These are phyloP conservation scores for Xylariaceae sp. DNA, from an alignment of 2,329 filamentous ascomycete genomes.

Conservation along the genomic window DNA sequence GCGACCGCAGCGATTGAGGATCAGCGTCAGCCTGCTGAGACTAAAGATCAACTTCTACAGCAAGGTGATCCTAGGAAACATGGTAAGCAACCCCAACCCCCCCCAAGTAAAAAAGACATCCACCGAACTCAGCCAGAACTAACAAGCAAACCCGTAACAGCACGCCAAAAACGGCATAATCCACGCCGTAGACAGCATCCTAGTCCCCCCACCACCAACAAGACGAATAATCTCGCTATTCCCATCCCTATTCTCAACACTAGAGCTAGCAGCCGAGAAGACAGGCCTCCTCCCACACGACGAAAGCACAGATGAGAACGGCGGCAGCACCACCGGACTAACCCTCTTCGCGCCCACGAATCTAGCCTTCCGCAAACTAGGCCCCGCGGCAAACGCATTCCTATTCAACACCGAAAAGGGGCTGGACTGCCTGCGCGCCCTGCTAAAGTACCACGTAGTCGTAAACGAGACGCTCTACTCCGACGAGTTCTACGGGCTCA, in stretches of 20 bases:
- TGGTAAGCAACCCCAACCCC: conserved; percentile 51
- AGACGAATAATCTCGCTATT: conserved; percentile 54
- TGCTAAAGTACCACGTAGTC: conserved; percentile 43
- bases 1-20: conserved; percentile 67
- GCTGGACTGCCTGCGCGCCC: conserved; percentile 68
- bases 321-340: conserved; percentile 54
- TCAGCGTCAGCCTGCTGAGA: conserved; percentile 58
- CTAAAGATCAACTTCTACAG: conserved; percentile 74
- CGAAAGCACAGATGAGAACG: neutral
- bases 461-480: conserved; percentile 56
- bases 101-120: neutral
- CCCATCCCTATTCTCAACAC: conserved; percentile 72
- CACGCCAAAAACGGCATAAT: conserved; percentile 74
- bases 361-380: conserved; percentile 71
- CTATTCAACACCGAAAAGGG: conserved; percentile 74
- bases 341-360: conserved; percentile 83
- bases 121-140: neutral
- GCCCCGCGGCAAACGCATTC: conserved; percentile 71
- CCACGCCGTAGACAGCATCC: conserved; percentile 68
- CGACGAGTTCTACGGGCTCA: conserved; percentile 66
- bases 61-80: conserved; percentile 64
- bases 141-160: conserved; percentile 38
- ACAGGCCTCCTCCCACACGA: conserved; percentile 57
- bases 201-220: conserved; percentile 71
- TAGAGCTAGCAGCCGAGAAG: conserved; percentile 68